phyloP scores from a whole-genome alignment of 2,329 filamentous ascomycete species.

The Periconia digitata region DNA sequence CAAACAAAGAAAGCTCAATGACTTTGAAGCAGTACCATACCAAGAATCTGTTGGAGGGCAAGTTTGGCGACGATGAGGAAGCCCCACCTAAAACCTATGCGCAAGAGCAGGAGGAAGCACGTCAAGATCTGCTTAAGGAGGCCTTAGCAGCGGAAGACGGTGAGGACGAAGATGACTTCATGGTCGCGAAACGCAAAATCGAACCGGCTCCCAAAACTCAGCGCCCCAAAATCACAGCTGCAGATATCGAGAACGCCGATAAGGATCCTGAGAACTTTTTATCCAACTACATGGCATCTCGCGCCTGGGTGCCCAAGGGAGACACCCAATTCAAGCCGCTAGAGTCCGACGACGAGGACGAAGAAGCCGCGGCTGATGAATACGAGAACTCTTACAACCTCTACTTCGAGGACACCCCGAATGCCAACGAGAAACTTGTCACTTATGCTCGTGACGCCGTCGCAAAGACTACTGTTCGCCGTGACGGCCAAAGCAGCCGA shows the following conservation, averaged over 20 bases:
- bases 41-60: conserved; percentile 78
- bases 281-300: conserved; percentile 91
- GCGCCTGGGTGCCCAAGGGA: conserved; percentile 79
- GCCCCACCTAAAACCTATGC: conserved; percentile 69
- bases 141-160: conserved; percentile 67
- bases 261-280: conserved; percentile 89
- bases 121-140: conserved; percentile 74
- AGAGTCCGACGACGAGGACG: conserved; percentile 85
- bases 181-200: conserved; percentile 65
- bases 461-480: conserved; percentile 78
- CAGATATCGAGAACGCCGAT: conserved; percentile 71
- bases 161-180: conserved; percentile 70
- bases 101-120: conserved; percentile 84
- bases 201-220: conserved; percentile 41
- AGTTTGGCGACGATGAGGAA: conserved; percentile 61
- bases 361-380: conserved; percentile 74
- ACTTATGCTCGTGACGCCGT: conserved; percentile 88
- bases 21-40: conserved; percentile 89
- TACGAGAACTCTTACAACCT: conserved; percentile 95
- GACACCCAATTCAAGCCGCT: conserved; percentile 74
- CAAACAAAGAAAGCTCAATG: conserved; percentile 79
- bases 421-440: conserved; percentile 82
- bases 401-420: conserved; percentile 88
- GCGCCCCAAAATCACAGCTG: conserved; percentile 47
- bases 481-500: conserved; percentile 76